Percentiles rank a stretch among this genome's conserved stretches.
Conservation (phyloP, 2,329 filamentous ascomycete species). For the Phaeophleospora eucalypticola region DNA sequence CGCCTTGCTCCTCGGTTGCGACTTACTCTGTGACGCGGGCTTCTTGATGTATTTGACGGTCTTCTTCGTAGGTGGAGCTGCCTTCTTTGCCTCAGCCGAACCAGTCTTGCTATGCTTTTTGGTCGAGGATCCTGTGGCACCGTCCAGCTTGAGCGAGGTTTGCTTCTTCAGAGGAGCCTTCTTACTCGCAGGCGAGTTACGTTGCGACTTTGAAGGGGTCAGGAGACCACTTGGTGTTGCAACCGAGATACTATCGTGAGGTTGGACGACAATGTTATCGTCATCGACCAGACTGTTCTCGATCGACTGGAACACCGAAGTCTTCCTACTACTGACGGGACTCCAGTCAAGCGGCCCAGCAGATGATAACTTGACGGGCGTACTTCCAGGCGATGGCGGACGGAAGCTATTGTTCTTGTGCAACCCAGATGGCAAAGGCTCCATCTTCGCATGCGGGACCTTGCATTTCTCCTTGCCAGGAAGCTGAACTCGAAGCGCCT, state of each 20-base stretch:
- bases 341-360: conserved; percentile 20
- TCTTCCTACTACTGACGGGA: conserved; percentile 14
- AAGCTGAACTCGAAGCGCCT: conserved; percentile 23
- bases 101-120: conserved; percentile 10
- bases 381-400: conserved; percentile 21
- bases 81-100: not conserved
- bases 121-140: conserved; percentile 14
- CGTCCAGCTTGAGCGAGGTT: not conserved
- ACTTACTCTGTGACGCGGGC: conserved; percentile 14
- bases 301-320: conserved; percentile 25
- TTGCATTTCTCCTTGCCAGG: conserved; percentile 8
- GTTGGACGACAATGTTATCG: conserved; percentile 23
- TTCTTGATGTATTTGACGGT: conserved; percentile 25
- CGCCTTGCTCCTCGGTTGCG: conserved; percentile 12
- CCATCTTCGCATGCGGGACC: conserved; percentile 14
- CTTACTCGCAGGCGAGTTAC: conserved; percentile 24
- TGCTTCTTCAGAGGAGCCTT: not conserved
- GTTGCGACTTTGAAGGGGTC: conserved; percentile 32
- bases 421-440: conserved; percentile 16
- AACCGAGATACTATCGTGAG: conserved; percentile 1
- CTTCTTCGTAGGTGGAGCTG: conserved; percentile 19
- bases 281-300: conserved; percentile 17
- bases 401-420: conserved; percentile 33
- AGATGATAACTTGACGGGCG: conserved; percentile 19
- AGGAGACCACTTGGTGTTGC: conserved; percentile 20